Conservation (phyloP, 2,329 filamentous ascomycete genomes). For the Fusarium coicis region DNA sequence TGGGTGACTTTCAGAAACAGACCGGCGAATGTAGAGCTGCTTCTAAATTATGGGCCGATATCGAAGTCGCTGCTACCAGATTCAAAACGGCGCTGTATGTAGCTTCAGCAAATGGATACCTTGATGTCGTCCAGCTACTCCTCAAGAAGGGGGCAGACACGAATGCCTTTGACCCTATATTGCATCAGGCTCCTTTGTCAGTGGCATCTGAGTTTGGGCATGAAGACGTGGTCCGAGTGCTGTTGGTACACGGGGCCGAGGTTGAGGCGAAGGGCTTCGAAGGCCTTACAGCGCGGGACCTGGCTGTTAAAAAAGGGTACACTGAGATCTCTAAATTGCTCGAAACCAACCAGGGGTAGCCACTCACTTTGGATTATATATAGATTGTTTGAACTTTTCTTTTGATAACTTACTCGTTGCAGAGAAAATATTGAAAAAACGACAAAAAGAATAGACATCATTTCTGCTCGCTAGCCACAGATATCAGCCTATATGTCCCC, state of each 20-base stretch:
- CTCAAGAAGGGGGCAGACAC: background rate
- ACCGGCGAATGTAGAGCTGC: background rate
- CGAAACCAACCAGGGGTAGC: background rate
- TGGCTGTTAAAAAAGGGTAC: background rate
- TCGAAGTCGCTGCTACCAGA: background rate
- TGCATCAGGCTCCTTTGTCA: background rate
- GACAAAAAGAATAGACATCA: background rate
- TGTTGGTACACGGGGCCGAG: background rate
- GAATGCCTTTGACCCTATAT: background rate
- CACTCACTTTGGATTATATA: too few species aligned
- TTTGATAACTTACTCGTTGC: background rate
- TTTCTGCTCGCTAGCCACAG: background rate
- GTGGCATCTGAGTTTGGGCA: rapidly evolving
- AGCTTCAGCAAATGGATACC: background rate
- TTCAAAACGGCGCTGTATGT: background rate
- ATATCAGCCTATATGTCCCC: background rate
- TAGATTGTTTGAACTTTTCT: background rate
- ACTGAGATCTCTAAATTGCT: background rate
- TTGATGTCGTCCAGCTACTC: background rate
- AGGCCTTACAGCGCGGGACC: background rate
- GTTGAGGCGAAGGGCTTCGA: rapidly evolving
- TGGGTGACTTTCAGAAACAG: background rate
- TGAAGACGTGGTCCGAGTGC: background rate
- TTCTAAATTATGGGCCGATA: background rate
- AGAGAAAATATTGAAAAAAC: background rate